Evolutionary conservation across 768 basidiomycete genomes (phyloP), one percentile per base, ranked within the genome.

Genomic region (Steccherinum ochraceum): DNA sequence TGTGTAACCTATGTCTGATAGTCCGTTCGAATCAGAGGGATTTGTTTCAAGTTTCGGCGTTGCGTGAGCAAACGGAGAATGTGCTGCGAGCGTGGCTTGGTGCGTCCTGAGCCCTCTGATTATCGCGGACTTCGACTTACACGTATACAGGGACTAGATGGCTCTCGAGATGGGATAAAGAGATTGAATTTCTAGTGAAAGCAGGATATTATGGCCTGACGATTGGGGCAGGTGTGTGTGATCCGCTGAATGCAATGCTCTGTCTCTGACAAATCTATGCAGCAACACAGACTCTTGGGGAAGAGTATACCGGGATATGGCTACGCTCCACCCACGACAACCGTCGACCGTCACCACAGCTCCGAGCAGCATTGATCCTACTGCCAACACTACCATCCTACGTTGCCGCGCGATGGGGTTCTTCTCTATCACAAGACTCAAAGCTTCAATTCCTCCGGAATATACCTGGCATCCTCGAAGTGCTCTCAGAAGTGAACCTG

Each of bases 241-340:
- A 43, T 18, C 7, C 19, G 10, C 10, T 10, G 16, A 43, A 18
- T 57, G 5, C 12, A 4, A 13, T 20, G n/a, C 40, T 52, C 18
- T 52, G 12, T 4, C 39, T 24, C 20, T 41, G 3, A 50, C 35
- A 13, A 56, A 47, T 24, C 10, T 7, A 35, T 47, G 3, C 53
- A 93, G 90, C 83, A 13, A 77, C 75, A 10, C 90, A 93, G 66
- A 91, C 86, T 3, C 73, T 93, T 1, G 91, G 91, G n/a, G 91
- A 93, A 65, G 91, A 93, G 62, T 93, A 93, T 59, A 91, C 89
- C 1, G 85, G 86, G 59, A 83, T 87, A 26, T 89, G 89, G 86
- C 80, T 83, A 56, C 79, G 83, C 51, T 80, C 83, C 11, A 61
- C 70, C 2, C 67, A 64, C 24, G 69, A 65, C 0, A 57, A 64